Evolutionary conservation across 208 protist species (phyloP).

Genomic region (Acanthamoeba pearcei): DNA sequence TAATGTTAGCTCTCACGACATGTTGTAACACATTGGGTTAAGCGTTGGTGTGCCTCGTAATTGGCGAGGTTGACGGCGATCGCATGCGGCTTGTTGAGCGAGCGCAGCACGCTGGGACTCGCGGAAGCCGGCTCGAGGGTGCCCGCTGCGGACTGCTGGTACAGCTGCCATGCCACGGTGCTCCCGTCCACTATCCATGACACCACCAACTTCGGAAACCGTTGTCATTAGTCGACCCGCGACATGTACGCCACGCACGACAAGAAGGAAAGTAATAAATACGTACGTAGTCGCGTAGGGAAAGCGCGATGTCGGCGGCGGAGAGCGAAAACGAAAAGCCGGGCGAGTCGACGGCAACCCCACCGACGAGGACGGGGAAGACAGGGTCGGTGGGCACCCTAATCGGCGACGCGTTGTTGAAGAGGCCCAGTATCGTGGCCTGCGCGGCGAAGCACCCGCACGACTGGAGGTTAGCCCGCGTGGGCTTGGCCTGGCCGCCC

Average conservation of each 20-base stretch:
- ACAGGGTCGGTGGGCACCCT: neutral
- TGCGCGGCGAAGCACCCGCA: neutral
- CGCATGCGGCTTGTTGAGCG: constrained; percentile 10
- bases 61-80: constrained; percentile 29
- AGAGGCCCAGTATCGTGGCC: neutral
- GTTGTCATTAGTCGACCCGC: too few species aligned
- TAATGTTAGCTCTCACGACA: too few species aligned
- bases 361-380: neutral
- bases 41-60: neutral
- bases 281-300: too few species aligned
- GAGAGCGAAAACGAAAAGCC: neutral
- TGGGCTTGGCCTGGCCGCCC: neutral
- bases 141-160: neutral
- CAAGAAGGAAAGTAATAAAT: too few species aligned
- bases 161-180: constrained; percentile 10
- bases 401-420: neutral
- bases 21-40: too few species aligned
- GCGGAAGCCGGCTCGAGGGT: neutral
- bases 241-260: neutral
- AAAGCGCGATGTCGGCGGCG: neutral
- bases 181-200: constrained; percentile 8
- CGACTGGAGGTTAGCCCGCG: neutral
- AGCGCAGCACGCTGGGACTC: neutral
- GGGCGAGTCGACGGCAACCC: neutral
- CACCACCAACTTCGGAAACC: neutral